Conservation (phyloP, 306 rosid genomes). For the Quercus rubra region DNA sequence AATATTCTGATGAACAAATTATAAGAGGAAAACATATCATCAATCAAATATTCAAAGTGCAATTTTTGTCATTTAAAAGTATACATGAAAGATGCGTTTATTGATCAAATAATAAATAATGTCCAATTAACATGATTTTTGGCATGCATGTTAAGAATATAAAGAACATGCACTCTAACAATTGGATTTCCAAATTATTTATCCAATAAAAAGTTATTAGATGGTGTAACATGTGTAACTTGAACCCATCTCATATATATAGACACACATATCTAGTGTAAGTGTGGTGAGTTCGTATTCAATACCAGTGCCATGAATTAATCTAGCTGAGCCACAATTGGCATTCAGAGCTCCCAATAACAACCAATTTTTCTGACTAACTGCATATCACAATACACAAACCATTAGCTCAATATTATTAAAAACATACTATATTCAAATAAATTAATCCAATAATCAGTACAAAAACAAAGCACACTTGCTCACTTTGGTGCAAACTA, state of each 20-base stretch:
- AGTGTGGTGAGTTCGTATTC: neutral
- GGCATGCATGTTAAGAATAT: too few relatives aligned
- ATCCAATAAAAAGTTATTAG: too few relatives aligned
- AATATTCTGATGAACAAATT: neutral
- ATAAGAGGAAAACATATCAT: neutral
- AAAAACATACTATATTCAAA: neutral
- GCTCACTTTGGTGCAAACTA: too few relatives aligned
- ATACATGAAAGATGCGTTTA: too few relatives aligned
- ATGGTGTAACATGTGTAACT: too few relatives aligned
- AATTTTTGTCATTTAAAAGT: too few relatives aligned
- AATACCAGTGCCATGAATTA: constrained; percentile 78
- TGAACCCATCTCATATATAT: neutral
- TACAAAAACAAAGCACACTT: too few relatives aligned
- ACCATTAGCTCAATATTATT: neutral
- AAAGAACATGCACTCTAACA: too few relatives aligned
- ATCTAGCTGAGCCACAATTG: constrained; percentile 36
- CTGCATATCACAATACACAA: constrained; percentile 32
- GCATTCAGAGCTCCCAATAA: constrained; percentile 43
- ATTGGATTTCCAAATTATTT: too few relatives aligned
- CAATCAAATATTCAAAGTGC: too few relatives aligned
- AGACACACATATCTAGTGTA: neutral
- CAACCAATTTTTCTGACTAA: constrained; percentile 39
- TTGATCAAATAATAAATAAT: too few relatives aligned
- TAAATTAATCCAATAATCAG: neutral
- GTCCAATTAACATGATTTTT: too few relatives aligned